Base-by-base conservation (phyloP, 768 basidiomycete species). In the Scleroderma citrinum region DNA sequence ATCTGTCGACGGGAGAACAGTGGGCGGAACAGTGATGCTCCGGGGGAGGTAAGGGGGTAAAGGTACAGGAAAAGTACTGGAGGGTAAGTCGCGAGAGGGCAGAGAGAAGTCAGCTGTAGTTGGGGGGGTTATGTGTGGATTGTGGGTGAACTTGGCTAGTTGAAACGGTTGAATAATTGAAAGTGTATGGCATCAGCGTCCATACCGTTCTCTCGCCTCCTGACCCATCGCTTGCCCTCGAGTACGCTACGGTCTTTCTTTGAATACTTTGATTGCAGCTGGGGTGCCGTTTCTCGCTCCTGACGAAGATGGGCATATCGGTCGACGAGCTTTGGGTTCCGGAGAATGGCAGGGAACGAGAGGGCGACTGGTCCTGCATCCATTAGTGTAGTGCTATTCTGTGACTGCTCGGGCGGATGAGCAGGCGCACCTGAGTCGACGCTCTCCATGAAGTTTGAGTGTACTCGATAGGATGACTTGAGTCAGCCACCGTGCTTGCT, bases 171-270 rank as follows among this genome's bases (percentile, higher is more conserved):
- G 19, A 31, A 23, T 24, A 45, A 36, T 10, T 42, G 46, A 20
- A 37, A 1, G 38, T 48, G 24, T 6, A n/a, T 14, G 23, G 31
- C n/a, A 36, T 11, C 30, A 47, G 43, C 20, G 24, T 20, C 66
- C 75, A 45, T 41, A 88, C 88, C 81, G 47, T 91, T 91, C 56
- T 89, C 87, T 58, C 80, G 86, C 17, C 89, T 76, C 55, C 86
- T 69, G 5, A 81, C 66, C 82, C 83, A 87, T 30, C 86, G 82
- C 64, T 86, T 90, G 31, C 89, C 89, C 54, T 87, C 84, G 44
- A 80, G 82, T 44, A 82, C 80, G 48, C 77, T 76, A 46, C 81
- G 69, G 34, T 68, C 72, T 57, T 76, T 79, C 66, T 70, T 80
- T 21, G 51, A 32, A 20, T 63, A 55, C 5, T 55, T 38, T 1